phyloP scores from a whole-genome alignment of 1,284 basidiomycete species.

The Apiotrichum laibachii region DNA sequence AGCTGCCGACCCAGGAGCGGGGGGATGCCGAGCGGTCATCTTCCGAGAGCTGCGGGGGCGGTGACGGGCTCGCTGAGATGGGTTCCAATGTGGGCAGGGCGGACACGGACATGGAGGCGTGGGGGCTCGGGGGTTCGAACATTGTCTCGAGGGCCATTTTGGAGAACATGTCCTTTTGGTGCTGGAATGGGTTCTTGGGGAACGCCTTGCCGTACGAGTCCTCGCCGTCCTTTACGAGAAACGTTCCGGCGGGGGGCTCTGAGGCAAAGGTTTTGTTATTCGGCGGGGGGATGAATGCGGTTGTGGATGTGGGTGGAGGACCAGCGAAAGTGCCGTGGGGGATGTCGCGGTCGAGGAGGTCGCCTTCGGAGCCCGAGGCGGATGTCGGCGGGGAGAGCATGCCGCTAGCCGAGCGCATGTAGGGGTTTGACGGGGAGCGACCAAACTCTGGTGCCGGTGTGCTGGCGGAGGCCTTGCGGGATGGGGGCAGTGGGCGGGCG shows the following conservation, averaged over 20 bases:
- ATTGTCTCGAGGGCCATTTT: constrained; percentile 78
- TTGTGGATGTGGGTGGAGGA: constrained; percentile 11
- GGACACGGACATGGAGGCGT: too few species aligned
- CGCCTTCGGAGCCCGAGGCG: constrained; percentile 9
- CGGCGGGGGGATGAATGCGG: constrained; percentile 13
- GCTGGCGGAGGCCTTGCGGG: constrained; percentile 16
- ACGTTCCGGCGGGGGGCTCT: constrained; percentile 61
- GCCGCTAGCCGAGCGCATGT: constrained; percentile 16
- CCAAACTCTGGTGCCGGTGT: constrained; percentile 8
- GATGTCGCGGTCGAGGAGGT: not conserved
- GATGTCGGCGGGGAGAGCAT: constrained; percentile 21
- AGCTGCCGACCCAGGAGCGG: too few species aligned
- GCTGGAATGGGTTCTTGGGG: constrained; percentile 50
- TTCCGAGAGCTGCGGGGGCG: not conserved
- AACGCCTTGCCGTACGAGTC: constrained; percentile 53
- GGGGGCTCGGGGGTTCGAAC: constrained; percentile 82
- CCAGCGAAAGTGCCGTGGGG: constrained; percentile 10
- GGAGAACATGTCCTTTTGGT: constrained; percentile 75
- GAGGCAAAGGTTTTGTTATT: not conserved
- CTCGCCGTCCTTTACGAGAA: constrained; percentile 73
- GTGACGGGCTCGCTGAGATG: not conserved
- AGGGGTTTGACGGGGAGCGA: constrained; percentile 17
- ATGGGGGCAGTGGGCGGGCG: constrained; percentile 34
- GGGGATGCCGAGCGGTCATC: not conserved
- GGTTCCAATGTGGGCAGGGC: not conserved